phyloP scores from a whole-genome alignment of 2,329 filamentous ascomycete species.

The Beauveria bassiana region DNA sequence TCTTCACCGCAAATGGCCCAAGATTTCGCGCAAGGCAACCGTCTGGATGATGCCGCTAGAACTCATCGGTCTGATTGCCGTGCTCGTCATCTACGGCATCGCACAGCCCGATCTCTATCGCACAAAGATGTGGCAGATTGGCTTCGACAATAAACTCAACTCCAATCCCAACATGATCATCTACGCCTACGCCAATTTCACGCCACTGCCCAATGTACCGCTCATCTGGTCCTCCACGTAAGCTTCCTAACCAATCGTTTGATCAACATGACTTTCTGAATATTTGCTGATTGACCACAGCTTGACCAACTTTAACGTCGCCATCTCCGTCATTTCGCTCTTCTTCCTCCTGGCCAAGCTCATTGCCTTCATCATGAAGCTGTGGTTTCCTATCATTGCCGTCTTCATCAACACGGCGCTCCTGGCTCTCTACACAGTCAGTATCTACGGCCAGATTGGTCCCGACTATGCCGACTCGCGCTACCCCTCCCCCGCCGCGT shows the following conservation, averaged over 20 bases:
- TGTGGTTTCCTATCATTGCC: constrained; percentile 61
- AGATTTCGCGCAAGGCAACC: constrained; percentile 41
- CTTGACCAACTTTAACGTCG: constrained; percentile 67
- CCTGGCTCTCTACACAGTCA: constrained; percentile 55
- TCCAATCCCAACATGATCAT: constrained; percentile 62
- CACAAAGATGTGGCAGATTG: constrained; percentile 65
- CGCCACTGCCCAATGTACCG: constrained; percentile 52
- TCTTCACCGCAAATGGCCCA: constrained; percentile 52
- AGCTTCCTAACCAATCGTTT: constrained; percentile 27
- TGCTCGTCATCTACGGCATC: constrained; percentile 64
- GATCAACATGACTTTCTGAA: neutral
- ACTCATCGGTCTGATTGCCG: constrained; percentile 55
- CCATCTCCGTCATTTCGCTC: constrained; percentile 66
- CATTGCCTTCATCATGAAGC: constrained; percentile 61
- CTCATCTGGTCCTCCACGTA: constrained; percentile 68
- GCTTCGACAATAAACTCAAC: constrained; percentile 64
- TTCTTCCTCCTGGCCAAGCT: constrained; percentile 68
- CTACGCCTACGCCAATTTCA: constrained; percentile 67
- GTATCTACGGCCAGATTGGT: constrained; percentile 63
- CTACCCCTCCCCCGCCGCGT: constrained; percentile 55
- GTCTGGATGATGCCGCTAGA: constrained; percentile 60
- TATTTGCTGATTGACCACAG: constrained; percentile 33
- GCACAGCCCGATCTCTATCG: constrained; percentile 67
- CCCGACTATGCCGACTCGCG: constrained; percentile 62
- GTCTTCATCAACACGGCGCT: constrained; percentile 50